Base-by-base conservation (phyloP, 1,139 yeast species). In the Pneumocystis carinii region DNA sequence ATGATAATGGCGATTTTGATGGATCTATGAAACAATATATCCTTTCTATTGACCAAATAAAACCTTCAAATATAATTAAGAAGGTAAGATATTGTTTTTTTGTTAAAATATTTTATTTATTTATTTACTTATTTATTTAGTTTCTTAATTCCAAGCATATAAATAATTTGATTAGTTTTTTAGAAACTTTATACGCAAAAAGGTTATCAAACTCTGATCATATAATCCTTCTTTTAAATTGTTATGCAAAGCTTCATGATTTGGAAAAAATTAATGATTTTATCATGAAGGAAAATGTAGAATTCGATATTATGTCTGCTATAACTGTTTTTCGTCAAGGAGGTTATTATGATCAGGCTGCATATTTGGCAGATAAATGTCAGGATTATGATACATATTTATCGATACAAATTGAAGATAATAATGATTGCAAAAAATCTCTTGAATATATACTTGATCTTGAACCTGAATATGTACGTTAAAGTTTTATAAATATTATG, bases 91-190 rank as follows among this genome's bases (percentile, higher is more conserved):
- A 32, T 3, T 48, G 4, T n/a, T 48, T 24, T 14, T 27, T 19
- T 38, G n/a, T 38, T 19, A 19, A 38, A 17, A 19, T 39, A 57
- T 19, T 19, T 38, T n/a, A n/a, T n/a, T n/a, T n/a, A n/a, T n/a
- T n/a, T n/a, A n/a, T n/a, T 39, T 39, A 39, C 27, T 38, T 27
- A 38, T 12, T 38, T 38, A 12, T 39, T 57, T 8, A 59, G 55
- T 90, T 86, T 72, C 88, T 87, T 67, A 95, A 90, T 66, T 84
- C 90, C n/a, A 85, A 88, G 17, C 87, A 87, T 67, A 85, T 88
- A 3, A 76, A 78, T 14, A 81, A 83, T 65, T 74, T 92, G 67
- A 81, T 92, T 0, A 77, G 76, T 62, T 90, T 87, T 69, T 75
- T 92, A 57, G 83, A 83, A 70, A 78, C 78, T 17, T 76, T 90